phyloP scores from a whole-genome alignment of 768 basidiomycete genomes.

The Tephrocybe rancida region DNA sequence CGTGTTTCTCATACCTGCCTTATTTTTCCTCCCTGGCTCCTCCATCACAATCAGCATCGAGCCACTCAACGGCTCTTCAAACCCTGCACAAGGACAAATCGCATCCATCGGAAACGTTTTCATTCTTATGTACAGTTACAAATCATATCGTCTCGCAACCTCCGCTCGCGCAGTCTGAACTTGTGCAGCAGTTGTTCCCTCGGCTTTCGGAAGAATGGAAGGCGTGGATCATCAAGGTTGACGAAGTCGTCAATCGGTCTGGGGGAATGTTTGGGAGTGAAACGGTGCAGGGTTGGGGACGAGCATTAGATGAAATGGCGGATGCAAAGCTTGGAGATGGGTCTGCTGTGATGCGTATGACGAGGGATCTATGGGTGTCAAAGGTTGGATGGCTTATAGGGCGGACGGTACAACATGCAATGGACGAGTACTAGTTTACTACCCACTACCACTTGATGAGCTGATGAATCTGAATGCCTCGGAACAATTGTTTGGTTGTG shows the following conservation, averaged over 20 bases:
- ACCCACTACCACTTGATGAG: not conserved
- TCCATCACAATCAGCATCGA: constrained; percentile 24
- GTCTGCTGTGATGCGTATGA: constrained; percentile 36
- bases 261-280: constrained; percentile 83
- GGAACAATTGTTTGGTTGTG: constrained; percentile 15
- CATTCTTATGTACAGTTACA: constrained; percentile 69
- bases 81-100: constrained; percentile 63
- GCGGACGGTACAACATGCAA: constrained; percentile 34
- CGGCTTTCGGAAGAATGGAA: constrained; percentile 77
- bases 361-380: constrained; percentile 65
- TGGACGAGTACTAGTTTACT: constrained; percentile 31
- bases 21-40: constrained; percentile 71
- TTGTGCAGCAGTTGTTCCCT: constrained; percentile 60
- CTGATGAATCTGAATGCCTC: constrained; percentile 1
- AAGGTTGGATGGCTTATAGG: constrained; percentile 84
- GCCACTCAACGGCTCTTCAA: constrained; percentile 44
- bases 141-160: constrained; percentile 72
- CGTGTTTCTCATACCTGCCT: constrained; percentile 80
- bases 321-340: constrained; percentile 45
- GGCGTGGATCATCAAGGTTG: constrained; percentile 73
- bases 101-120: constrained; percentile 75
- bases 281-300: constrained; percentile 68
- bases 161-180: constrained; percentile 58
- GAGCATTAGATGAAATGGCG: constrained; percentile 67
- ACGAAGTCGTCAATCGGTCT: constrained; percentile 67